These are phyloP conservation scores for Fusarium armeniacum DNA, from an alignment of 2,329 filamentous ascomycete genomes.

Conservation along the genomic window DNA sequence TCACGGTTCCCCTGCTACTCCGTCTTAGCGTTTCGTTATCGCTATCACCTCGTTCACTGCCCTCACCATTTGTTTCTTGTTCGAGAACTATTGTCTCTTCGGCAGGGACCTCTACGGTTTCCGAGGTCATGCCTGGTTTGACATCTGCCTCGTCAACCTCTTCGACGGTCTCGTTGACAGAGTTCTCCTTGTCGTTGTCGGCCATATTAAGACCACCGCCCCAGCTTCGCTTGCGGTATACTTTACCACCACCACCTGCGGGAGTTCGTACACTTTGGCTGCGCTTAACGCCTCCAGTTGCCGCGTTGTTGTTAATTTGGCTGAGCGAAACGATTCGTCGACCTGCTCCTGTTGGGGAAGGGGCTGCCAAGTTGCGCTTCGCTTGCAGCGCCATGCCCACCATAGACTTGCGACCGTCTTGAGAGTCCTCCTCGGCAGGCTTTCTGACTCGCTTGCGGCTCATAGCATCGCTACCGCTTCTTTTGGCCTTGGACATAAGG, in stretches of 20 bases:
- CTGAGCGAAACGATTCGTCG: slow-evolving; percentile 91
- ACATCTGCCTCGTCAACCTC: slow-evolving; percentile 59
- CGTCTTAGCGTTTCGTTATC: slow-evolving; percentile 66
- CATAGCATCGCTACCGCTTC: slow-evolving; percentile 66
- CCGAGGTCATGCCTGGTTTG: slow-evolving; percentile 35
- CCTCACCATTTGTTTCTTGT: slow-evolving; percentile 36
- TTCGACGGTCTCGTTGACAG: slow-evolving; percentile 73
- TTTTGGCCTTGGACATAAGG: slow-evolving; percentile 78
- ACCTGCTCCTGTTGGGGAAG: slow-evolving; percentile 69
- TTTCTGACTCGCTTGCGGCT: slow-evolving; percentile 69
- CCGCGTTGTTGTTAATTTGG: slow-evolving; percentile 85
- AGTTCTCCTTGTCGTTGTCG: slow-evolving; percentile 73
- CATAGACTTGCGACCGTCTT: slow-evolving; percentile 54
- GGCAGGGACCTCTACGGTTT: slow-evolving; percentile 38
- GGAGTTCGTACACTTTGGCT: slow-evolving; percentile 83
- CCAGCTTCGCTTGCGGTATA: slow-evolving; percentile 78
- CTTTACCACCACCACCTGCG: slow-evolving; percentile 55
- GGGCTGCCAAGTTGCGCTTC: slow-evolving; percentile 62
- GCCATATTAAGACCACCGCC: slow-evolving; percentile 65
- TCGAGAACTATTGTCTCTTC: slow-evolving; percentile 48
- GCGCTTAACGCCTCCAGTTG: slow-evolving; percentile 75
- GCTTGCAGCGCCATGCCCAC: slow-evolving; percentile 69
- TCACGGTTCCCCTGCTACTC: slow-evolving; percentile 64
- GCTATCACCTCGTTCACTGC: slow-evolving; percentile 56
- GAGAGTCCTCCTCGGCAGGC: slow-evolving; percentile 48